A percentile compares a stretch with the other conserved stretches of the same genome.
These are phyloP conservation scores for Plasmopara muralis DNA, from an alignment of 352 stramenopile genomes.

Conservation along the genomic window DNA sequence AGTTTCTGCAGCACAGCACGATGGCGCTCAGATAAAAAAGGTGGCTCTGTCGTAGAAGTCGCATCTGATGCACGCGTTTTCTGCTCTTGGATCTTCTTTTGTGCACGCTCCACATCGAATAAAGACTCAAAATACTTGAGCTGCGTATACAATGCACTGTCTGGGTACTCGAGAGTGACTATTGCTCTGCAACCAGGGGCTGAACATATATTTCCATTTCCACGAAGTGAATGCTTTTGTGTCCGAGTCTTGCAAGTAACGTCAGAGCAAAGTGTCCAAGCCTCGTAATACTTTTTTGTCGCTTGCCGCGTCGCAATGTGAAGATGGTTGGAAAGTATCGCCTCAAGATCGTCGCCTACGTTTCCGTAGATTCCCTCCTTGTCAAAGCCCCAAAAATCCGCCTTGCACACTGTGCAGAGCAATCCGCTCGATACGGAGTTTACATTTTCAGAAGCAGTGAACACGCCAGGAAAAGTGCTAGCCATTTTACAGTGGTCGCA, in stretches of 20 bases:
- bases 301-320: constrained; percentile 71
- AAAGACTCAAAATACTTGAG: constrained; percentile 96
- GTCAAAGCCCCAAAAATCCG: constrained; percentile 80
- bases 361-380: constrained; percentile 67
- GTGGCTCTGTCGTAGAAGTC: constrained; percentile 31
- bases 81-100: constrained; percentile 77
- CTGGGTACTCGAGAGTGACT: constrained; percentile 84
- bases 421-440: constrained; percentile 41
- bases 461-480: constrained; percentile 74
- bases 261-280: constrained; percentile 92
- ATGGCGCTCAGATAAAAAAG: constrained; percentile 56
- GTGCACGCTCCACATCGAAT: constrained; percentile 89
- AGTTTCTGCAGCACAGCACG: constrained; percentile 72
- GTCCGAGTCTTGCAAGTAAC: constrained; percentile 91
- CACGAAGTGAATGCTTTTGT: constrained; percentile 92
- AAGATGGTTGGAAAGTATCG: constrained; percentile 77
- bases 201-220: constrained; percentile 91
- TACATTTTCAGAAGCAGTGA: constrained; percentile 31
- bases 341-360: constrained; percentile 64
- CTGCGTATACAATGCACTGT: constrained; percentile 92
- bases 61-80: constrained; percentile 30
- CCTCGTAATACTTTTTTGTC: constrained; percentile 87
- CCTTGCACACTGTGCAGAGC: constrained; percentile 61
- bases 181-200: constrained; percentile 87
- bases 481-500: constrained; percentile 59